Evolutionary conservation across 179 eudicot genomes (phyloP), one percentile per base, ranked within the genome.

Genomic region (Silene coronaria): DNA sequence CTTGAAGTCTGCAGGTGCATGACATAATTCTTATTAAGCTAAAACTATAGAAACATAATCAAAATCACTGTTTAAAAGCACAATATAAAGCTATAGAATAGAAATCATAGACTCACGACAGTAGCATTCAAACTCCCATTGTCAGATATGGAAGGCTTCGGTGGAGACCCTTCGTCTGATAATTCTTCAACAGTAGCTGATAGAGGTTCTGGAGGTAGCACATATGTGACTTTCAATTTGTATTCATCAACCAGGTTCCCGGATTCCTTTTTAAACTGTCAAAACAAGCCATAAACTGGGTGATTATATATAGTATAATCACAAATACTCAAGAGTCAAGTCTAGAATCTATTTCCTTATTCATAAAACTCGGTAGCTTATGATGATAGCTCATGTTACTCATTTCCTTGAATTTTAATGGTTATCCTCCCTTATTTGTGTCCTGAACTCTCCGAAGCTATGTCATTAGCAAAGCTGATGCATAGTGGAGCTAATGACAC

Each of bases 241-340:
- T 86, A 79, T 81, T 90, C 96, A 62, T 90, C 96, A 70, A 90
- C 85, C 16, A 67, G 72, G 66, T 87, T 87, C 74, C 96, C 96
- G 4, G 87, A 81, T 77, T 84, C 90, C 79, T 86, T 87, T 74
- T 79, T 83, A 76, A 90, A 90, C 95, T 88, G 71, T 42, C 46
- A 55, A 12, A 76, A 58, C 6, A 80, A 48, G 13, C 2, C 75
- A 36, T 19, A 58, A 58, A n/a, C n/a, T n/a, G n/a, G n/a, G n/a
- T n/a, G n/a, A n/a, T n/a, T n/a, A n/a, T n/a, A n/a, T n/a, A n/a
- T n/a, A n/a, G n/a, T n/a, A 53, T 53, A 53, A 42, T 42, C 21
- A 53, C 27, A n/a, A n/a, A 62, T 26, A 62, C 9, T 62, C 28
- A 62, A 17, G 21, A 17, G 58, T 53, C 21, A 53, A 17, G 58